These are phyloP conservation scores for Amanita jacksonii DNA, from an alignment of 768 basidiomycete genomes.

Conservation along the genomic window DNA sequence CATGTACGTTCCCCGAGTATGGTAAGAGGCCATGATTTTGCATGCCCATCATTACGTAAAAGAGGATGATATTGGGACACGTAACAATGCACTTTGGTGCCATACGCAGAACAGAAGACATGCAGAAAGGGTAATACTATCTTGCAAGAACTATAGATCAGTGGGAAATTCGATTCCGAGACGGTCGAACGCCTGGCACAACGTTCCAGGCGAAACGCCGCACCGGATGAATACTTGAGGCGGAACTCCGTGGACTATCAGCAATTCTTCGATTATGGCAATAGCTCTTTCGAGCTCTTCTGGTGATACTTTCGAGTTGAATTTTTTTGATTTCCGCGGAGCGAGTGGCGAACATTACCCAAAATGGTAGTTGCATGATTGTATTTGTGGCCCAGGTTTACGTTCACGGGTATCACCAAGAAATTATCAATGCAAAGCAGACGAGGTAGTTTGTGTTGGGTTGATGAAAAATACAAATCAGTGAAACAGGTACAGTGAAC, in stretches of 20 bases:
- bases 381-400: no score
- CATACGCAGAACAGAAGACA: no score
- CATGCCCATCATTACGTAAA: constrained; percentile 2
- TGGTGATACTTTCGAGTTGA: neutral
- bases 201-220: constrained; percentile 6
- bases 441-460: neutral
- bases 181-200: constrained; percentile 4
- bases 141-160: no score
- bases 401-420: neutral
- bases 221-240: constrained; percentile 1
- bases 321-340: no score
- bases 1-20: neutral
- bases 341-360: no score
- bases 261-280: constrained; percentile 1
- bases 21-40: neutral
- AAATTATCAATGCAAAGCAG: neutral
- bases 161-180: constrained; percentile 1
- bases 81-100: no score
- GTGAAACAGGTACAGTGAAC: neutral
- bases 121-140: no score
- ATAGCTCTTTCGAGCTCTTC: constrained; percentile 2
- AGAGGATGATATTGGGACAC: neutral
- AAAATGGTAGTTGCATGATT: no score
- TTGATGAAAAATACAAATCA: neutral
- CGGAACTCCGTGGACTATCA: neutral